A percentile compares a stretch with the other conserved stretches of the same genome.
phyloP scores from a whole-genome alignment of 257 asterid species.

The Pogostemon cablin region DNA sequence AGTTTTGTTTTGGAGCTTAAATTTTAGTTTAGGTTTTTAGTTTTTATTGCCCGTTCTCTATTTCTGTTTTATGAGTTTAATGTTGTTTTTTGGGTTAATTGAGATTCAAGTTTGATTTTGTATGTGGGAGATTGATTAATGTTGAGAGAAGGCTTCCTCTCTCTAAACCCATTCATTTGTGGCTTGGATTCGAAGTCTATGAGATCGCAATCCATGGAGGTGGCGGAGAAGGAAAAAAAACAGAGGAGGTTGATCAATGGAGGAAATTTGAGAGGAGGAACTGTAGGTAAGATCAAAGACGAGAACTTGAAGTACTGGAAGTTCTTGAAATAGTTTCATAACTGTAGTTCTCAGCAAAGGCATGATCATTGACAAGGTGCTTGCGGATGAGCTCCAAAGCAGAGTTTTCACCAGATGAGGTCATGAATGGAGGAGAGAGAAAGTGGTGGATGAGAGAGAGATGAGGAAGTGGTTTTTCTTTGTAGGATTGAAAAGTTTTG shows the following conservation, averaged over 20 bases:
- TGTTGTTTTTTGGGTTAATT: too few species aligned
- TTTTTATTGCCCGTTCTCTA: too few species aligned
- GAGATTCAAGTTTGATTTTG: too few species aligned
- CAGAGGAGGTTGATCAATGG: slow-evolving; percentile 18
- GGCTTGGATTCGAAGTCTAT: slow-evolving; percentile 50
- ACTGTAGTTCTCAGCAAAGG: slow-evolving; percentile 50
- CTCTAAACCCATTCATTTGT: slow-evolving; percentile 26
- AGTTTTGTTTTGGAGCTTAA: too few species aligned
- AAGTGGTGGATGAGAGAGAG: neutral
- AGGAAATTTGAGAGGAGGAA: slow-evolving; percentile 13
- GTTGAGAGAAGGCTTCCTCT: slow-evolving; percentile 67
- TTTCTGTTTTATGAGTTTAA: too few species aligned
- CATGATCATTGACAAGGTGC: slow-evolving; percentile 66
- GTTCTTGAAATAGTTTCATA: slow-evolving; percentile 47
- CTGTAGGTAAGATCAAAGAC: slow-evolving; percentile 30
- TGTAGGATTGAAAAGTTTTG: neutral
- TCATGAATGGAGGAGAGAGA: slow-evolving; percentile 34
- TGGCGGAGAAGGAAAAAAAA: slow-evolving; percentile 30
- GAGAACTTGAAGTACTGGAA: slow-evolving; percentile 44
- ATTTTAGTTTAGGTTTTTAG: too few species aligned
- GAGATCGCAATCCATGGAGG: neutral
- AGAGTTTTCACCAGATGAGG: slow-evolving; percentile 51
- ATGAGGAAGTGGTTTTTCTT: neutral
- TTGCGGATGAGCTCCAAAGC: slow-evolving; percentile 78
- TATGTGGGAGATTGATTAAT: slow-evolving; percentile 17